Evolutionary conservation across 768 basidiomycete genomes (phyloP).

Genomic region (Auriscalpium microsporum): DNA sequence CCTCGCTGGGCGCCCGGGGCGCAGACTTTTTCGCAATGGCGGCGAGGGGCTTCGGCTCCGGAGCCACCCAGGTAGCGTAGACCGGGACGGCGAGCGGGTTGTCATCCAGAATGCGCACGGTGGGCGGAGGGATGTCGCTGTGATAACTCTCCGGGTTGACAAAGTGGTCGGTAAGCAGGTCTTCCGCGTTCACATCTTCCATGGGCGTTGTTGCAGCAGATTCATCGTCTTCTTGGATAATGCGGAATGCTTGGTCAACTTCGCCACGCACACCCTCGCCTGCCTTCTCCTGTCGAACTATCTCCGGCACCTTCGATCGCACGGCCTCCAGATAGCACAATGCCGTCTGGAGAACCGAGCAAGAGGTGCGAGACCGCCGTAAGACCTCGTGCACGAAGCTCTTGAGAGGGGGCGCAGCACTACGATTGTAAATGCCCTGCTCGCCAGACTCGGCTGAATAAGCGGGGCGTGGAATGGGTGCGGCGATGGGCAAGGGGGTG

Average conservation of each 20-base stretch:
- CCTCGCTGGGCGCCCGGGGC: conserved; percentile 6
- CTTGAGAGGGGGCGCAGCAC: conserved; percentile 46
- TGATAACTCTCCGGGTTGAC: background rate
- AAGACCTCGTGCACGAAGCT: conserved; percentile 86
- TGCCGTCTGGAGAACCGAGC: conserved; percentile 77
- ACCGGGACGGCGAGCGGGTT: conserved; percentile 1
- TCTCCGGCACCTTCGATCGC: conserved; percentile 59
- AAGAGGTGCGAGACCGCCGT: conserved; percentile 77
- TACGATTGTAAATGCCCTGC: conserved; percentile 20
- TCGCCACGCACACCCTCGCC: conserved; percentile 35
- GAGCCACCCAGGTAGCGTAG: background rate
- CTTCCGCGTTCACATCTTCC: conserved; percentile 24
- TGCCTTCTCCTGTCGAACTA: conserved; percentile 42
- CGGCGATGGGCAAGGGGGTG: conserved; percentile 22
- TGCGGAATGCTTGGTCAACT: conserved; percentile 33
- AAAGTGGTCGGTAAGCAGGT: conserved; percentile 4
- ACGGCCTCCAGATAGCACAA: conserved; percentile 82
- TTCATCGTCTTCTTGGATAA: conserved; percentile 32
- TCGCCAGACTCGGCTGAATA: conserved; percentile 13
- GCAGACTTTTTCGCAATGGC: conserved; percentile 12
- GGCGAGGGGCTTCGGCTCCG: background rate
- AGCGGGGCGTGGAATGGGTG: conserved; percentile 20
- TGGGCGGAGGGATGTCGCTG: conserved; percentile 2
- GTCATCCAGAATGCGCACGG: conserved; percentile 11
- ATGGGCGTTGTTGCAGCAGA: conserved; percentile 24